A percentile compares a stretch with the other conserved stretches of the same genome.
These are phyloP conservation scores for Coriaria nepalensis DNA, from an alignment of 306 rosid genomes.

Conservation along the genomic window DNA sequence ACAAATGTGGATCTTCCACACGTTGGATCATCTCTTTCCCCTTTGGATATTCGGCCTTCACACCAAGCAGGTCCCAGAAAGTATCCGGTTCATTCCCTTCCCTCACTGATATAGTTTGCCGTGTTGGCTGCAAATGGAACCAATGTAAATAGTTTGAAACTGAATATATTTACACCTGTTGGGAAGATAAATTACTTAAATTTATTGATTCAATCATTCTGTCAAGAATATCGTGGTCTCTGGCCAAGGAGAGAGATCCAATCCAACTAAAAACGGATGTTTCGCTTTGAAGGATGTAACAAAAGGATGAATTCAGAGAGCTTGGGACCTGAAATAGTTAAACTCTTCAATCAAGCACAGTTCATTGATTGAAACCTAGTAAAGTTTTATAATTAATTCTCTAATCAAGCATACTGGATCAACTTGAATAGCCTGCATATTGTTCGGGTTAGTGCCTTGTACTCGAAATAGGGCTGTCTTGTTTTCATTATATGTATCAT, in stretches of 20 bases:
- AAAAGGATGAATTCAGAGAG: slow-evolving; percentile 81
- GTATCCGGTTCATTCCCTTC: slow-evolving; percentile 83
- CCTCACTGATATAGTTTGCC: slow-evolving; percentile 73
- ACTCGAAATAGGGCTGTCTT: slow-evolving; percentile 64
- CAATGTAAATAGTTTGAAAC: slow-evolving; percentile 8
- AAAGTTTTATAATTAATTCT: slow-evolving; percentile 3
- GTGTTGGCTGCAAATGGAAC: slow-evolving; percentile 47
- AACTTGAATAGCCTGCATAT: slow-evolving; percentile 90
- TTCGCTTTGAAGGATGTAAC: slow-evolving; percentile 69
- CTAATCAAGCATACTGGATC: slow-evolving; percentile 41
- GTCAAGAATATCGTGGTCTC: slow-evolving; percentile 86
- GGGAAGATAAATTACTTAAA: slow-evolving; percentile 31
- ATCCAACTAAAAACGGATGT: slow-evolving; percentile 71
- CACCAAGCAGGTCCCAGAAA: slow-evolving; percentile 72
- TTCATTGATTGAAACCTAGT: too few species aligned
- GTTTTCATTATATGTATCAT: slow-evolving; percentile 52
- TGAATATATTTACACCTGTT: slow-evolving; percentile 2
- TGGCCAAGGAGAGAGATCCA: slow-evolving; percentile 60
- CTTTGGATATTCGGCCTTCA: slow-evolving; percentile 59
- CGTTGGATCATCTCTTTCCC: slow-evolving; percentile 60
- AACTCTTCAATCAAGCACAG: neutral
- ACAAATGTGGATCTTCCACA: slow-evolving; percentile 71
- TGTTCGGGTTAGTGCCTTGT: slow-evolving; percentile 66
- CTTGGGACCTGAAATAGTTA: slow-evolving; percentile 50
- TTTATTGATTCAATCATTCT: slow-evolving; percentile 62